These are phyloP conservation scores for Apiospora kogelbergensis DNA, from an alignment of 2,329 filamentous ascomycete genomes.

Conservation along the genomic window DNA sequence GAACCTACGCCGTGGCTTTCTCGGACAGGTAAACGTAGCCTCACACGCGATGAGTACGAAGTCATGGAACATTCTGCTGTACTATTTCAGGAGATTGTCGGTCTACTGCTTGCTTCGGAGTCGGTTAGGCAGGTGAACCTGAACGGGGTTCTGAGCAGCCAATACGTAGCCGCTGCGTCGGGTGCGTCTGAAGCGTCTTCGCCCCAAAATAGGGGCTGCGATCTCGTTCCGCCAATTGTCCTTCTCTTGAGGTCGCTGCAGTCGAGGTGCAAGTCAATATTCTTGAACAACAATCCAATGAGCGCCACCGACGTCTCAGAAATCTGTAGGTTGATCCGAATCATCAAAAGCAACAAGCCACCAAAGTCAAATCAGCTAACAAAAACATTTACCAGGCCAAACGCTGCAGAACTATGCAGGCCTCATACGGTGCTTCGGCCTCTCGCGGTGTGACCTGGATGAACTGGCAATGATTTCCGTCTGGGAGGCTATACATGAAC, in stretches of 20 bases:
- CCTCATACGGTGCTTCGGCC: conserved; percentile 47
- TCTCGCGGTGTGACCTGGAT: conserved; percentile 51
- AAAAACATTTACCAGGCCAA: conserved; percentile 19
- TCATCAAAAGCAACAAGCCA: not conserved
- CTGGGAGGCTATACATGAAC: conserved; percentile 47
- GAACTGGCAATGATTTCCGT: conserved; percentile 48
- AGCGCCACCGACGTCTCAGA: conserved; percentile 48
- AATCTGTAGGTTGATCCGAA: conserved; percentile 37
- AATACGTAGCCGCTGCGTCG: conserved; percentile 8
- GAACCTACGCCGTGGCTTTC: conserved; percentile 52
- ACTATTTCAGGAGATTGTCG: conserved; percentile 56
- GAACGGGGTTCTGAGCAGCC: conserved; percentile 39
- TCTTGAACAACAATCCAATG: conserved; percentile 50
- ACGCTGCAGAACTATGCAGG: conserved; percentile 31
- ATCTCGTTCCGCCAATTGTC: conserved; percentile 49
- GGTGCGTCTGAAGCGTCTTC: not conserved
- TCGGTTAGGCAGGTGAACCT: conserved; percentile 56
- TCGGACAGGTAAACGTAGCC: conserved; percentile 46
- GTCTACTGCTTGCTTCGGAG: conserved; percentile 54
- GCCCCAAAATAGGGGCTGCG: conserved; percentile 24
- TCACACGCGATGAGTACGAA: conserved; percentile 48
- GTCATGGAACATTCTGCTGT: conserved; percentile 49
- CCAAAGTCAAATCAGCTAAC: conserved; percentile 9
- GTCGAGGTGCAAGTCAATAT: conserved; percentile 50
- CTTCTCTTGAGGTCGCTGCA: conserved; percentile 48